phyloP scores from a whole-genome alignment of 108 stramenopile genomes.

The Nitzschia palea region DNA sequence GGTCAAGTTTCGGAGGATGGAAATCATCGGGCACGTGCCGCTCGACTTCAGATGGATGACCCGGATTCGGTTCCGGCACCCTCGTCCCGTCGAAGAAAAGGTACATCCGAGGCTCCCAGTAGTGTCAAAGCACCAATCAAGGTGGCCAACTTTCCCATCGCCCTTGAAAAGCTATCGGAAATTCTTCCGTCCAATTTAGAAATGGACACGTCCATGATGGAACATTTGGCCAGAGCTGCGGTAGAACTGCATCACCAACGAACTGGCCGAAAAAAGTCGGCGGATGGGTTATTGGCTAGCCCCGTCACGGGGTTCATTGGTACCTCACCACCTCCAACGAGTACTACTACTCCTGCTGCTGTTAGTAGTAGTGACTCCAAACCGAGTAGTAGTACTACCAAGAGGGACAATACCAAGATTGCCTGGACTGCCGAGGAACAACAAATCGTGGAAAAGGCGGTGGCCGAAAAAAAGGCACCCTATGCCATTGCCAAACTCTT shows the following conservation, averaged over 20 bases:
- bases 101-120: background rate
- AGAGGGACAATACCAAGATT: conserved; percentile 12
- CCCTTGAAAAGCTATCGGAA: conserved; percentile 24
- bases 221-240: conserved; percentile 78
- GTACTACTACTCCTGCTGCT: background rate
- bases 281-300: conserved; percentile 35
- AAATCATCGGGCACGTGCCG: conserved; percentile 4
- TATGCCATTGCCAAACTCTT: conserved; percentile 21
- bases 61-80: background rate
- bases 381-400: background rate
- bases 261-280: conserved; percentile 69
- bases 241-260: conserved; percentile 84
- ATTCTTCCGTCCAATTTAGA: conserved; percentile 52
- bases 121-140: background rate
- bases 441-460: conserved; percentile 15
- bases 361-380: background rate
- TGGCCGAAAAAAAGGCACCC: conserved; percentile 17
- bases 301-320: conserved; percentile 6
- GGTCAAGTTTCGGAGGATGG: background rate
- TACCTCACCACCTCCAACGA: background rate
- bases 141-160: conserved; percentile 6
- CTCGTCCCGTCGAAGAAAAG: background rate
- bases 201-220: conserved; percentile 72
- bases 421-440: conserved; percentile 42
- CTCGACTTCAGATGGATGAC: background rate